phyloP scores from a whole-genome alignment of 768 basidiomycete genomes.

The Leccinum aurantiacum region DNA sequence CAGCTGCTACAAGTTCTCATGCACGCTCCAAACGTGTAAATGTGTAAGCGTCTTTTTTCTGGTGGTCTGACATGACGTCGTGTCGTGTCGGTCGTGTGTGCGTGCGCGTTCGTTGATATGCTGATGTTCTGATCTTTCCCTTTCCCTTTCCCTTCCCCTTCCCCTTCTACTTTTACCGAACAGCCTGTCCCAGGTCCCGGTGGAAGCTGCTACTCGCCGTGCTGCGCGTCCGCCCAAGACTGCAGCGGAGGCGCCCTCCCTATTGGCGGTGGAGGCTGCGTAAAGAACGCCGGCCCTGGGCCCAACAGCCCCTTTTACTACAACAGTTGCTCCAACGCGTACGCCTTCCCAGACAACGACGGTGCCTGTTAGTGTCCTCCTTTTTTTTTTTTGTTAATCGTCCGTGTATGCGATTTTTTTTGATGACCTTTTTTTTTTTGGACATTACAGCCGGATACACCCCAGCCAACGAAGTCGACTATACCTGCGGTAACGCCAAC shows the following conservation, averaged over 20 bases:
- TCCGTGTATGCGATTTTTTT: neutral
- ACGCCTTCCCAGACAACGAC: conserved; percentile 25
- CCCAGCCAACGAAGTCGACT: conserved; percentile 24
- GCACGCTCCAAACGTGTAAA: conserved; percentile 13
- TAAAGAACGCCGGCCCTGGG: neutral
- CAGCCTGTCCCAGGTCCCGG: conserved; percentile 22
- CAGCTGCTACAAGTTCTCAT: conserved; percentile 19
- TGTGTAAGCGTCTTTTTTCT: conserved; percentile 13
- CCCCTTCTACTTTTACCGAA: neutral
- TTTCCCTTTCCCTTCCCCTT: no score
- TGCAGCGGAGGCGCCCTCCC: neutral
- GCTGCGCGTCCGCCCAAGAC: conserved; percentile 14
- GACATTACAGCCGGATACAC: conserved; percentile 9
- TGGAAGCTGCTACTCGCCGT: conserved; percentile 21
- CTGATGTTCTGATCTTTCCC: neutral
- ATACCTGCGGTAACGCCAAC: conserved; percentile 18
- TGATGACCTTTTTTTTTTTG: neutral
- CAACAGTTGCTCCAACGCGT: conserved; percentile 1
- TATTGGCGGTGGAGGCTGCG: neutral
- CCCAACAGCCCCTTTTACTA: conserved; percentile 1
- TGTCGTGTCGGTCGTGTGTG: neutral
- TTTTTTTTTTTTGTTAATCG: neutral
- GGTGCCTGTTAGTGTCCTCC: conserved; percentile 13
- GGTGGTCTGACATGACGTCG: neutral
- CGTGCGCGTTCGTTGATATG: neutral